phyloP scores from a whole-genome alignment of 2,329 filamentous ascomycete species.

The Lecanicillium sp. region DNA sequence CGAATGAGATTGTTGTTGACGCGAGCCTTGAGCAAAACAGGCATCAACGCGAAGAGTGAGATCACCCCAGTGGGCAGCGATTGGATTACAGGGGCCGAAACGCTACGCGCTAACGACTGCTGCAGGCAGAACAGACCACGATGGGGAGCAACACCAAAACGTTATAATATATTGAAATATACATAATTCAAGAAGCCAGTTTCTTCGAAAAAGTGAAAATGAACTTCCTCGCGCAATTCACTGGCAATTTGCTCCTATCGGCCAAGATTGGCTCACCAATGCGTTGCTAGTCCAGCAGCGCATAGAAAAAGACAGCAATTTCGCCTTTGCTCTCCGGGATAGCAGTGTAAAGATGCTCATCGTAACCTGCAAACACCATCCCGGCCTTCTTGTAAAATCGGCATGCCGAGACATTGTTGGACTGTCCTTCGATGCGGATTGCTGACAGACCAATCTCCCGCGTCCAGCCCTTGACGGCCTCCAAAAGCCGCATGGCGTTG shows the following conservation, averaged over 20 bases:
- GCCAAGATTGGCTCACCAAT: too few species aligned
- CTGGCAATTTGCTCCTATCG: not conserved
- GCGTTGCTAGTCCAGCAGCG: conserved; percentile 6
- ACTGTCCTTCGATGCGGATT: conserved; percentile 15
- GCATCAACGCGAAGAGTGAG: conserved; percentile 12
- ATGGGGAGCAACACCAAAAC: not conserved
- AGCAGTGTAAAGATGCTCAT: conserved; percentile 16
- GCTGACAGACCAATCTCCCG: conserved; percentile 13
- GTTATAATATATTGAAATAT: not conserved
- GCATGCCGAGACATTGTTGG: conserved; percentile 17
- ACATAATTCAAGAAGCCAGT: too few species aligned
- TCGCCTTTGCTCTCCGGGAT: conserved; percentile 14
- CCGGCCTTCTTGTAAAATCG: conserved; percentile 17
- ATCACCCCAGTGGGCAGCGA: not conserved
- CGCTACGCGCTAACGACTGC: not conserved
- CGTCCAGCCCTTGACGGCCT: conserved; percentile 16
- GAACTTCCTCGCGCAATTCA: not conserved
- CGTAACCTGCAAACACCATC: conserved; percentile 17
- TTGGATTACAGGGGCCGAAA: not conserved
- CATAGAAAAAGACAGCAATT: conserved; percentile 17
- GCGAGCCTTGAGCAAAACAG: too few species aligned
- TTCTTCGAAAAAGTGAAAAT: not conserved
- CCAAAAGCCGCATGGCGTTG: conserved; percentile 13
- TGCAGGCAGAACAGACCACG: too few species aligned
- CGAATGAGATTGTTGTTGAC: not conserved